Evolutionary conservation across 176 grass and related monocot species (phyloP).

Genomic region (Chrysopogon serrulatus): DNA sequence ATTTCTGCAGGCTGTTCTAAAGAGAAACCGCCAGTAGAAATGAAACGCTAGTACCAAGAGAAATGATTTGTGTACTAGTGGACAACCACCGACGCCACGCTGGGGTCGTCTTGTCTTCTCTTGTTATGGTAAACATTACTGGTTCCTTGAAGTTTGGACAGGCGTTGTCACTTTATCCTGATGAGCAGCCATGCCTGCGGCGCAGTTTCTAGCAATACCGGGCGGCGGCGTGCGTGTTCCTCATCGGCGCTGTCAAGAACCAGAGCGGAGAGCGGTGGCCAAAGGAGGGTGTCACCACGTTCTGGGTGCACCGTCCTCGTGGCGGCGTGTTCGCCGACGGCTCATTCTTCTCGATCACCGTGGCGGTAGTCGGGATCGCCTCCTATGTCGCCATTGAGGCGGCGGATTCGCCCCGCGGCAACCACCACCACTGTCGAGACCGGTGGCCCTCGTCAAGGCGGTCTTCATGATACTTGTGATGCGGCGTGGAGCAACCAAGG

Average conservation of each 20-base stretch:
- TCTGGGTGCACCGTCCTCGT: constrained; percentile 6
- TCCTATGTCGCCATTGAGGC: constrained; percentile 2
- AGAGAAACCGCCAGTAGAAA: too few relatives aligned
- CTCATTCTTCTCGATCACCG: background rate
- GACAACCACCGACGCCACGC: too few relatives aligned
- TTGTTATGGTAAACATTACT: constrained; percentile 19
- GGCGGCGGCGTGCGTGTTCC: too few relatives aligned
- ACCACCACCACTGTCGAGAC: background rate
- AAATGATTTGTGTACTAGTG: too few relatives aligned
- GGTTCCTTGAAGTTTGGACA: background rate
- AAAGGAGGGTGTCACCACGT: too few relatives aligned
- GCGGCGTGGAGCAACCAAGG: too few relatives aligned
- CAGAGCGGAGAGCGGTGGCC: too few relatives aligned
- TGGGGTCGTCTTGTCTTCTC: background rate
- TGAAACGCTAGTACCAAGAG: too few relatives aligned
- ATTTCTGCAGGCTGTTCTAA: too few relatives aligned
- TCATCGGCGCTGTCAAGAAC: too few relatives aligned
- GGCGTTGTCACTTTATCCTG: background rate
- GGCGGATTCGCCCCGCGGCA: background rate
- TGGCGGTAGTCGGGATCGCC: constrained; percentile 1
- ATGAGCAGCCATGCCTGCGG: background rate
- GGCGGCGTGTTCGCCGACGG: background rate
- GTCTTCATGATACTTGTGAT: too few relatives aligned
- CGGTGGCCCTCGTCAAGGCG: too few relatives aligned
- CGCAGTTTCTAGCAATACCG: background rate